Base-by-base conservation (phyloP, 768 basidiomycete genomes). In the Tylopilus intermedius region DNA sequence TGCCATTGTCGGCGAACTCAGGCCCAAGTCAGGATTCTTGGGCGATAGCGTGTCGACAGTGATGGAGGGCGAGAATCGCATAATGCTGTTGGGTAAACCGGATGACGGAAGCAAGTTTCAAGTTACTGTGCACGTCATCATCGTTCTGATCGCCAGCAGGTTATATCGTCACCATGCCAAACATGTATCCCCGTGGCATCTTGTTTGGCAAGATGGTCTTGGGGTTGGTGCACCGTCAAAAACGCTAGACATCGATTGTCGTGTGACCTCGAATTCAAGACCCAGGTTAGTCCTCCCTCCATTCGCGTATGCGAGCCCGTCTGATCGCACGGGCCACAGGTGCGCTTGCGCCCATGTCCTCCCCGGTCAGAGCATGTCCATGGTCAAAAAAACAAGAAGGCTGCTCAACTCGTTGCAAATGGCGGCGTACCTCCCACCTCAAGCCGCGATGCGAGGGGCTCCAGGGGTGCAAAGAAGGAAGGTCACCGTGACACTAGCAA, bases 301-400 rank as follows among this genome's bases (percentile, higher is more conserved):
- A 4, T 24, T 24, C 4, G 24, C 15, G 8, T 11, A 30, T 10
- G 26, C 40, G 21, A 5, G 5, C n/a, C 8, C 24, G 18, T 18
- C 41, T 55, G 24, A n/a, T 30, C 30, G 21, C 18, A 10, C n/a
- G 5, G 86, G 78, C 7, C 83, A 76, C 62, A 78, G 96, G 67
- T 94, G 95, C 62, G 94, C 95, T 3, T 81, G 97, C 35, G 94
- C 94, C 0, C 95, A 97, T 67, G 78, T 99, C 49, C 77, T 94
- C 8, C 95, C 95, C 1, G 95, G 94, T 8, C 93, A 98, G 73
- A 86, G 80, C 63, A 87, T 94, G 83, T 80, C 86, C 7, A 94
- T 95, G 90, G 95, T 65, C 76, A 94, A 61, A 95, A 96, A 80
- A 96, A 98, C 75, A 97, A 97, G 76, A 91, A 91, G 67, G 84